These are phyloP conservation scores for Diaporthe longicolla DNA, from an alignment of 2,329 filamentous ascomycete genomes.

Conservation along the genomic window DNA sequence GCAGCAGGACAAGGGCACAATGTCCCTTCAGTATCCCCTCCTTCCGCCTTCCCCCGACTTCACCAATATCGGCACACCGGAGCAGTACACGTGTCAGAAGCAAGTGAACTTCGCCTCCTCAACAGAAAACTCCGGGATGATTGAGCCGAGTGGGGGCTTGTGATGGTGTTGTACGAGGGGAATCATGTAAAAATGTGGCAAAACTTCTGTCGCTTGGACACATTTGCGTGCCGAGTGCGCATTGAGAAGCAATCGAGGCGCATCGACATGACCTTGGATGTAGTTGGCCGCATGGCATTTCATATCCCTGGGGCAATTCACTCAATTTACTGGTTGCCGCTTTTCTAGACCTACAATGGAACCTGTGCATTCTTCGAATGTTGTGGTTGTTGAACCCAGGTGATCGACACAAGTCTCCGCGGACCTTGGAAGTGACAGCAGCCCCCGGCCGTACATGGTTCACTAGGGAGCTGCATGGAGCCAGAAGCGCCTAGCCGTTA, in stretches of 20 bases:
- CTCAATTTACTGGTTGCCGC: neutral
- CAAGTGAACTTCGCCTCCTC: neutral
- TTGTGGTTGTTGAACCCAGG: neutral
- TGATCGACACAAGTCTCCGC: neutral
- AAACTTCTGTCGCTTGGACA: constrained; percentile 1
- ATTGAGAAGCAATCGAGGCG: neutral
- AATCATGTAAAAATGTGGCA: neutral
- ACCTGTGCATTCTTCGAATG: neutral
- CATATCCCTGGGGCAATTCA: too few relatives aligned
- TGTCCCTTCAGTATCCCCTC: neutral
- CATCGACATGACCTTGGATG: neutral
- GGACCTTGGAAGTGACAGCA: neutral
- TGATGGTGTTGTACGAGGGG: neutral
- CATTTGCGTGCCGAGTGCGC: neutral
- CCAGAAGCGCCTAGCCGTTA: neutral
- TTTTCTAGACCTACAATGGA: neutral
- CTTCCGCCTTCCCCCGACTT: neutral
- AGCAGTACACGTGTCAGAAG: neutral
- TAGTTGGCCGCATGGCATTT: neutral
- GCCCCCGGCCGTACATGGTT: neutral
- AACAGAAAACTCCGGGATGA: neutral
- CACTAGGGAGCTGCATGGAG: too few relatives aligned
- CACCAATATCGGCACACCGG: neutral
- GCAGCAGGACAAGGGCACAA: neutral
- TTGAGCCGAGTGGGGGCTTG: neutral